Conservation (phyloP, 768 basidiomycete species). For the Exidia glandulosa region DNA sequence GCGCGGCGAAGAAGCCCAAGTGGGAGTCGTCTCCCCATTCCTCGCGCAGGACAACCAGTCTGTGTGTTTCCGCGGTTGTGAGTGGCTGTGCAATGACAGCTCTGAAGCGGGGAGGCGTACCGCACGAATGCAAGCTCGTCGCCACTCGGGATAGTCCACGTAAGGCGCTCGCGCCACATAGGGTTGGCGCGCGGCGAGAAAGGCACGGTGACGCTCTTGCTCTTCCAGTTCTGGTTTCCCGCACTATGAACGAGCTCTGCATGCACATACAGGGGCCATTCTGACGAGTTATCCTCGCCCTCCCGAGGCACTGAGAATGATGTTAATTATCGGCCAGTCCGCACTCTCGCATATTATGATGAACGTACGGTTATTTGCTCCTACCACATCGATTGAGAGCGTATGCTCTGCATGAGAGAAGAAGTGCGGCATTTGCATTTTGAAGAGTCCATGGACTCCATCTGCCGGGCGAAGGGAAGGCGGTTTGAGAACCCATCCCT, state of each 20-base stretch:
- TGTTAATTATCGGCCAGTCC: constrained; percentile 36
- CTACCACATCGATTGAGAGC: background rate
- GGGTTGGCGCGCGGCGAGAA: constrained; percentile 23
- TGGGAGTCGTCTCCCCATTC: constrained; percentile 4
- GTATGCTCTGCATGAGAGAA: background rate
- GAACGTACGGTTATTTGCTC: background rate
- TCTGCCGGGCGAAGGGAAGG: constrained; percentile 9
- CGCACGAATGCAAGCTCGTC: constrained; percentile 45
- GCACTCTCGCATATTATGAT: constrained; percentile 10
- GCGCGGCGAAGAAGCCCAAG: constrained; percentile 28
- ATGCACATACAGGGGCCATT: constrained; percentile 32
- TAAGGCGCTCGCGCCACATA: constrained; percentile 27
- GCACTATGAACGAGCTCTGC: constrained; percentile 34
- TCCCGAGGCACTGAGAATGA: constrained; percentile 33
- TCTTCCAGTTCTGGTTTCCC: constrained; percentile 33
- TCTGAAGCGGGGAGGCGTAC: constrained; percentile 20
- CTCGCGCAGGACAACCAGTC: background rate
- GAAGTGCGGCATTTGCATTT: background rate
- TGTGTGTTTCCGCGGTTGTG: constrained; percentile 28
- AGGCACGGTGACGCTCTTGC: constrained; percentile 27
- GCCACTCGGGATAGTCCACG: constrained; percentile 34
- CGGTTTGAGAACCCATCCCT: constrained; percentile 47
- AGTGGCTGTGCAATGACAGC: constrained; percentile 20
- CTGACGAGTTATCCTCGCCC: constrained; percentile 19
- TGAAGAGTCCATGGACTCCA: background rate